Conservation (phyloP, 139 green algal species). For the Chlamydomonas schloesseri region DNA sequence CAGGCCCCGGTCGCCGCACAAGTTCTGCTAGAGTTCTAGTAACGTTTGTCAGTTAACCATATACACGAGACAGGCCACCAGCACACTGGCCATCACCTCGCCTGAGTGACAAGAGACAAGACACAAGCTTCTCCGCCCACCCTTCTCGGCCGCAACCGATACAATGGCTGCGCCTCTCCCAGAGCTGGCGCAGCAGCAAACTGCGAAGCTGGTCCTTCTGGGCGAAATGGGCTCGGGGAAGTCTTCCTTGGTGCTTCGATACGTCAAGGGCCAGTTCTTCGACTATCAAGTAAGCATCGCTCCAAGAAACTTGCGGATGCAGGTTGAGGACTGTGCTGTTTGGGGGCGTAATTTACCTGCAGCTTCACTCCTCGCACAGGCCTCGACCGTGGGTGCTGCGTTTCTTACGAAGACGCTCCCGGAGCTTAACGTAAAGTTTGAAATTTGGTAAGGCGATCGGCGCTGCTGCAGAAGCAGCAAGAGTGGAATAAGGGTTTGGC, state of each 20-base stretch:
- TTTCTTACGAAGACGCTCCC: constrained; percentile 98
- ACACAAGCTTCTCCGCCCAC: too few relatives aligned
- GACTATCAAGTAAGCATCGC: constrained; percentile 91
- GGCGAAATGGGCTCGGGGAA: constrained; percentile 99
- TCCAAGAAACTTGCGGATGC: too few relatives aligned
- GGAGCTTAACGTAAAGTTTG: constrained; percentile 98
- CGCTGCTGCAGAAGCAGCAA: too few relatives aligned
- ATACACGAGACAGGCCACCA: too few relatives aligned
- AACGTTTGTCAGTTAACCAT: too few relatives aligned
- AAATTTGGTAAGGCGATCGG: constrained; percentile 89
- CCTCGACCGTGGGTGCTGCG: constrained; percentile 97
- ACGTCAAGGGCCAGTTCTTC: constrained; percentile 97
- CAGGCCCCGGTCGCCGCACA: too few relatives aligned
- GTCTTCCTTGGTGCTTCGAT: constrained; percentile 94
- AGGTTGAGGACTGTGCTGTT: not conserved
- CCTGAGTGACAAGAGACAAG: too few relatives aligned
- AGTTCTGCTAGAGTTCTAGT: too few relatives aligned
- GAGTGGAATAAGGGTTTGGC: not conserved
- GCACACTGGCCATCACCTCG: too few relatives aligned
- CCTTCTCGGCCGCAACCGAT: too few relatives aligned
- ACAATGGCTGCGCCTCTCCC: not conserved
- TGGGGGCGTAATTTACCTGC: not conserved
- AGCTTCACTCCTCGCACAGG: constrained; percentile 68
- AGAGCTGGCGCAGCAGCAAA: constrained; percentile 60
- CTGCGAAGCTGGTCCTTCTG: constrained; percentile 93